Base-by-base conservation (phyloP, 2,329 filamentous ascomycete species). In the Penicillium oxalicum region DNA sequence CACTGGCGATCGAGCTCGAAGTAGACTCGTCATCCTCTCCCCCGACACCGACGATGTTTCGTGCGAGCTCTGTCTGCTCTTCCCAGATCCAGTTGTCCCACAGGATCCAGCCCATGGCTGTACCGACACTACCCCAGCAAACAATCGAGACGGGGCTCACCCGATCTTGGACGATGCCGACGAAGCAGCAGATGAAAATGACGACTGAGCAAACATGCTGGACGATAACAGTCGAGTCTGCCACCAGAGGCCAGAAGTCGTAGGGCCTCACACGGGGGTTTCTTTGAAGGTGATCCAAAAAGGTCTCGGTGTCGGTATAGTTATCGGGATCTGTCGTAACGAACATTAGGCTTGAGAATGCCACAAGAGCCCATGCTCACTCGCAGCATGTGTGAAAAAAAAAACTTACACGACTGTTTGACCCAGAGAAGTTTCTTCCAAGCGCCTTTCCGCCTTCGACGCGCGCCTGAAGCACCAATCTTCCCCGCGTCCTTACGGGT, bases 391-490 rank as follows among this genome's bases (percentile, higher is more conserved):
- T 11, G 8, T 32, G 29, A 4, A 8, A 4, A 32, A 4, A 32
- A 42, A 28, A 71, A 29, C 83, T 56, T 74, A 91, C 87, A 95
- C 32, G 87, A 88, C 68, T 97, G 93, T 72, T 95, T 95, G 64
- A 98, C 91, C 93, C 93, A 98, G 47, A 98, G 79, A 56, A 98
- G 73, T 74, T 97, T 97, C 77, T 94, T 95, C 88, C 91, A 97
- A 9, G 81, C 81, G 44, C 82, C 81, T 63, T 84, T 88, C 56
- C 84, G 77, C 60, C 82, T 77, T 40, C 86, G 78, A 57, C 84
- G 87, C 42, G 81, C 74, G 56, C 82, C 86, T 13, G 82, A 77
- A 37, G 78, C 78, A 48, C 79, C 72, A 40, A 75, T 63, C 56
- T 76, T 76, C 28, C 77, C 73, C 48, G 74, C 57, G 74, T 76